These are phyloP conservation scores for Raphanus raphanistrum DNA, from an alignment of 345 rosid species.

Conservation along the genomic window DNA sequence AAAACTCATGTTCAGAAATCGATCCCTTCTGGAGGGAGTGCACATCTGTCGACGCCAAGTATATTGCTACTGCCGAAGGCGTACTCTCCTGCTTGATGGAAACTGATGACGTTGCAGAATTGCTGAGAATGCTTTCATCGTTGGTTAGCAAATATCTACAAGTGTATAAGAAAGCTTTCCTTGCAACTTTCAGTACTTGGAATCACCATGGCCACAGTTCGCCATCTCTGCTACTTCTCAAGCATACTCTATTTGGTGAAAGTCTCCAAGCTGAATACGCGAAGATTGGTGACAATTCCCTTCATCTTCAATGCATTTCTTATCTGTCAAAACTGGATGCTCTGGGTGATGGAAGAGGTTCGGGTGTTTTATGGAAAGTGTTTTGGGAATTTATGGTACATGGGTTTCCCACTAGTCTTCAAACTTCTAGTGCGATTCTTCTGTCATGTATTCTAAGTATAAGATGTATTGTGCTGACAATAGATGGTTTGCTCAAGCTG, in stretches of 20 bases:
- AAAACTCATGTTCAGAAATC: constrained; percentile 50
- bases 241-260: constrained; percentile 69
- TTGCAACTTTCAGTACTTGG: constrained; percentile 54
- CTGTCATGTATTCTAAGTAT: constrained; percentile 75
- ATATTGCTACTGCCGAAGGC: constrained; percentile 55
- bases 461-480: constrained; percentile 56
- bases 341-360: constrained; percentile 58
- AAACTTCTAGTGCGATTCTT: constrained; percentile 58
- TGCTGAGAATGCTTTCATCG: constrained; percentile 60
- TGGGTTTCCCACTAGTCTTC: constrained; percentile 79
- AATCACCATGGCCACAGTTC: constrained; percentile 45
- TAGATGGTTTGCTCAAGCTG: constrained; percentile 62
- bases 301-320: constrained; percentile 57
- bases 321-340: constrained; percentile 58
- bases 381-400: constrained; percentile 80
- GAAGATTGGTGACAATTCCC: constrained; percentile 55
- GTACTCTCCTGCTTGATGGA: constrained; percentile 55
- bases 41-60: constrained; percentile 50
- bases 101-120: constrained; percentile 47
- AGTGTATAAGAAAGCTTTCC: constrained; percentile 69
- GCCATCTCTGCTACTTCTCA: constrained; percentile 71
- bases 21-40: constrained; percentile 48
- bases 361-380: constrained; percentile 59
- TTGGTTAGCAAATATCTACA: constrained; percentile 57
- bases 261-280: constrained; percentile 61